Evolutionary conservation across 305 asterid species (phyloP), one percentile per base, ranked within the genome.

Genomic region (Petunia hybrid): DNA sequence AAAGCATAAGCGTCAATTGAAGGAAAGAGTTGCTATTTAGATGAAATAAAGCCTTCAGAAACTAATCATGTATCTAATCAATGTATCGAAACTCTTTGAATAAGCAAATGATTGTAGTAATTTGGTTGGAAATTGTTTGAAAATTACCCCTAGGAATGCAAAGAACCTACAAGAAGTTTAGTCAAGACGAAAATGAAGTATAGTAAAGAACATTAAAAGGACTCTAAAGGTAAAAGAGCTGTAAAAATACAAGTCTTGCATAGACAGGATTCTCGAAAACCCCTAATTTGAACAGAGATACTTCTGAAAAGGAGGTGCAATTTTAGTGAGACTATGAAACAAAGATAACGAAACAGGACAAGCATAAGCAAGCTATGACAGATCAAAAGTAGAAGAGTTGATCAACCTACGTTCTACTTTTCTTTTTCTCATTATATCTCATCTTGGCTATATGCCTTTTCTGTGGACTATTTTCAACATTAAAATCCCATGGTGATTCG

Each of bases 371-470:
- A 71, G 43, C 62, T 36, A 71, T 35, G 78, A 2, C 4, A 6
- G 45, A 13, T 35, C 78, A 73, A 51, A 51, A 48, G 36, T 51
- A 4, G 61, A 10, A 35, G 22, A 71, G 9, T 73, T 4, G 46
- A 73, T 51, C 35, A 51, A 84, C 94, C 1, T 87, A 92, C 98
- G 71, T 91, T 83, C 98, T 84, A 51, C 88, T 93, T 83, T 92
- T 92, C 92, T 91, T 93, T 87, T 95, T 95, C 66, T 91, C 99
- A 8, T 88, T 85, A 87, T 92, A 95, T 85, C 99, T 90, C 92
- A 92, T 92, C 91, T 88, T 91, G 41, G 98, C 98, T 78, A 89
- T 88, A 48, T 89, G 92, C 82, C 98, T 89, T 10, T 94, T 94
- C 55, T 82, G 90, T 42, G 94, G 97, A 79, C 88, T 81, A 55